Evolutionary conservation across 1,139 yeast genomes (phyloP), one percentile per base, ranked within the genome.

Genomic region (Sugiyamaella novakii): DNA sequence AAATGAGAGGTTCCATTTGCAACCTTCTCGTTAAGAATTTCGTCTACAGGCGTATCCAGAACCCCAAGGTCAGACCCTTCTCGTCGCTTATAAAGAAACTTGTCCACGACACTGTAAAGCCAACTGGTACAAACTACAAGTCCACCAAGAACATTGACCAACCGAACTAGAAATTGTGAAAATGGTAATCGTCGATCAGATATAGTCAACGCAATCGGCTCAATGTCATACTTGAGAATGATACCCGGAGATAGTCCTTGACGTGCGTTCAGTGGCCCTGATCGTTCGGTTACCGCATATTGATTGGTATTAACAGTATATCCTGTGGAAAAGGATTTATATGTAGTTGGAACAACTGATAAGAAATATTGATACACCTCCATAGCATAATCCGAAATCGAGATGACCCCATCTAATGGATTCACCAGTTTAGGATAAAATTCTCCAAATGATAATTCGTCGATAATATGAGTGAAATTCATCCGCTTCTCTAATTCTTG

Each of bases 401-500:
- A 39, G 70, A 62, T 42, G 11, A 62, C 64, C 3, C 76, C 77
- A 64, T 92, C 98, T 57, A 94, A 75, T 5, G 97, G 95, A 62
- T 92, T 92, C 58, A 84, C 77, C 54, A 91, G 76, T 59, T 79
- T 84, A 1, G 98, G 98, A 63, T 81, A 89, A 67, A 85, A 89
- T 29, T 81, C 87, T 17, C 99, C 98, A 68, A 83, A 92, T 7
- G 97, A 89, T 56, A 89, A 80, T 66, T 92, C 98, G 54, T 80
- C 81, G 52, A 92, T 84, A 5, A 81, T 80, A 67, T 92, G 98
- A 1, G 96, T 78, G 62, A 91, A 86, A 64, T 92, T 87, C 50
- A 87, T 67, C 15, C 75, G 69, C n/a, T 24, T 31, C 21, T 37
- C 38, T 7, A 44, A n/a, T 18, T 42, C 46, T 5, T 22, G 39